Evolutionary conservation across 2,329 filamentous ascomycete species (phyloP).

Genomic region (Bipolaris victoriae): DNA sequence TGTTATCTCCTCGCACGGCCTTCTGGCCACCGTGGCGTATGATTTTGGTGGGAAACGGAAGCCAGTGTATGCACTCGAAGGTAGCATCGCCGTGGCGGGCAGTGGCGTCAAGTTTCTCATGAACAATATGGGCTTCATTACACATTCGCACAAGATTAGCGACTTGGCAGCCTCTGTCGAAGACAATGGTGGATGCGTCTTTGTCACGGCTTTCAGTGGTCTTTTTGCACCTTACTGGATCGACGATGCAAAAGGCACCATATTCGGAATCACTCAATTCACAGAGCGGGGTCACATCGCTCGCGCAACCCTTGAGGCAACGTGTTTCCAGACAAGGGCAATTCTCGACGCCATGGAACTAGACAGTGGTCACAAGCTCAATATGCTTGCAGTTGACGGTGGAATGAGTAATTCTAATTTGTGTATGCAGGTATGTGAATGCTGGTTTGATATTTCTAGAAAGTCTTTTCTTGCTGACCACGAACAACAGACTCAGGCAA

Average conservation of each 20-base stretch:
- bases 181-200: constrained; percentile 81
- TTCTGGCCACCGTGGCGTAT: constrained; percentile 87
- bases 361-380: constrained; percentile 77
- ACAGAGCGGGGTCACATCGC: constrained; percentile 87
- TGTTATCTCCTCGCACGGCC: constrained; percentile 81
- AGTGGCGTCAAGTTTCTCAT: constrained; percentile 75
- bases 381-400: constrained; percentile 81
- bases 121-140: constrained; percentile 69
- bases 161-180: constrained; percentile 68
- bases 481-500: constrained; percentile 71
- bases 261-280: constrained; percentile 82
- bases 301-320: constrained; percentile 86
- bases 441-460: background rate
- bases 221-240: constrained; percentile 96
- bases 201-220: constrained; percentile 90
- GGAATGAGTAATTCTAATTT: constrained; percentile 88
- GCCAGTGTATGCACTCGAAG: constrained; percentile 81
- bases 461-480: constrained; percentile 20
- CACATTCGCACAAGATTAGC: constrained; percentile 66
- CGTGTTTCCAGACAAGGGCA: constrained; percentile 90
- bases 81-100: constrained; percentile 81
- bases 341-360: constrained; percentile 91
- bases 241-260: constrained; percentile 86
- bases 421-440: constrained; percentile 71
- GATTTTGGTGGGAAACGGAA: constrained; percentile 73